Evolutionary conservation across 768 basidiomycete species (phyloP).

Genomic region (Boletus speciosus): DNA sequence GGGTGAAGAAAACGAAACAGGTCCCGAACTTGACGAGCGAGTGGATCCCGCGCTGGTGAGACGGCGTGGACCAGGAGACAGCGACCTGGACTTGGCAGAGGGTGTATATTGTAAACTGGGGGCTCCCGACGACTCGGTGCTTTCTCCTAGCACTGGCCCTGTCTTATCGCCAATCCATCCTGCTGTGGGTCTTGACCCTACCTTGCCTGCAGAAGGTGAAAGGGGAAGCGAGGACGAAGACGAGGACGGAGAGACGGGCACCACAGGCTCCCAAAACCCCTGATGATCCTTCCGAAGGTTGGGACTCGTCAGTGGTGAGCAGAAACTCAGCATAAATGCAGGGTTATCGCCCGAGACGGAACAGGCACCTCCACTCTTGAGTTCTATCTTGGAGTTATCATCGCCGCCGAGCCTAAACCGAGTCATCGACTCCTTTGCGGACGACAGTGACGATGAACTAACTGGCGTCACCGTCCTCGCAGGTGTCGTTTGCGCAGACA

Average conservation of each 20-base stretch:
- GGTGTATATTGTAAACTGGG: not conserved
- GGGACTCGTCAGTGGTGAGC: slow-evolving; percentile 8
- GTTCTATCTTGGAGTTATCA: not conserved
- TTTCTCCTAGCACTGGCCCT: not conserved
- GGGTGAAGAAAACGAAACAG: slow-evolving; percentile 7
- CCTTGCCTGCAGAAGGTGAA: slow-evolving; percentile 13
- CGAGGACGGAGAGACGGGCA: slow-evolving; percentile 15
- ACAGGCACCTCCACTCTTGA: not conserved
- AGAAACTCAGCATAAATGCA: slow-evolving; percentile 5
- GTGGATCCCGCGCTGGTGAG: slow-evolving; percentile 3
- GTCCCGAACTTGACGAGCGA: slow-evolving; percentile 9
- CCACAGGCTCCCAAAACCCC: slow-evolving; percentile 27
- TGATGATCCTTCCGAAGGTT: slow-evolving; percentile 23
- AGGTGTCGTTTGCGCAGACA: slow-evolving; percentile 13
- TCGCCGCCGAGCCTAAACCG: not conserved
- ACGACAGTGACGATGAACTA: not conserved
- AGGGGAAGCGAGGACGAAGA: slow-evolving; percentile 15
- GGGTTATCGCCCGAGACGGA: slow-evolving; percentile 1
- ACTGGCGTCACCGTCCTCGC: slow-evolving; percentile 8
- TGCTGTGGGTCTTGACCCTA: not conserved
- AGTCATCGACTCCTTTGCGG: not conserved
- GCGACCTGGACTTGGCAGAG: slow-evolving; percentile 14
- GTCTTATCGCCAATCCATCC: slow-evolving; percentile 7
- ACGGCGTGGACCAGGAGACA: slow-evolving; percentile 12
- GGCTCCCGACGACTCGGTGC: not conserved